Conservation (phyloP, 2,329 filamentous ascomycete genomes). For the Nemania sp. region DNA sequence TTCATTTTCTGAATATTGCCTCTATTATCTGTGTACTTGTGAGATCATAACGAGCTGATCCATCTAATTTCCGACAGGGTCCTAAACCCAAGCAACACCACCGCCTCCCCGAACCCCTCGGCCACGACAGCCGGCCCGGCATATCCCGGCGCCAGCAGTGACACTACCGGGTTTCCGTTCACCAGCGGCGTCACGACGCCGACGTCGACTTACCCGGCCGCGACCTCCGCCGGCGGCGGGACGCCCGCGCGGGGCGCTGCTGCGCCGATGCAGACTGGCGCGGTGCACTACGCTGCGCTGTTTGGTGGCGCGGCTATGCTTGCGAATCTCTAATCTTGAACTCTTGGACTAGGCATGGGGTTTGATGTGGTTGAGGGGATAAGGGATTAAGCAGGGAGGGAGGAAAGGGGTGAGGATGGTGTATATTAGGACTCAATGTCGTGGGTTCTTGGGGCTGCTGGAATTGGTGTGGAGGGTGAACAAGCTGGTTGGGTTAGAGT, state of each 20-base stretch:
- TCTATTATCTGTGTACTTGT: too few species aligned
- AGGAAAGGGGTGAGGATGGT: too few species aligned
- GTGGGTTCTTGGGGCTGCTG: too few species aligned
- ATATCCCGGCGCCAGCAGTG: constrained; percentile 57
- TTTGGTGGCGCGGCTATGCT: constrained; percentile 34
- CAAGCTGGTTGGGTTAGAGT: too few species aligned
- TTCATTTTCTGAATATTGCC: neutral
- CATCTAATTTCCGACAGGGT: constrained; percentile 45
- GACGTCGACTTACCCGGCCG: constrained; percentile 44
- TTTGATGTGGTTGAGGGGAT: too few species aligned
- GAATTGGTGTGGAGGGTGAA: too few species aligned
- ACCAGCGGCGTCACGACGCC: constrained; percentile 56
- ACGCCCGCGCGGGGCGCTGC: constrained; percentile 41
- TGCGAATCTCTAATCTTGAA: constrained; percentile 25
- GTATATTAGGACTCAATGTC: too few species aligned
- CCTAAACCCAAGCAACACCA: constrained; percentile 58
- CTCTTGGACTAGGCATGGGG: too few species aligned
- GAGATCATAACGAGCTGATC: neutral
- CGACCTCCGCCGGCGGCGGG: constrained; percentile 34
- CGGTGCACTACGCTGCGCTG: constrained; percentile 43
- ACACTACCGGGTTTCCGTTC: constrained; percentile 53
- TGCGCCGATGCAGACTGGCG: constrained; percentile 41
- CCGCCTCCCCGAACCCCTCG: constrained; percentile 46
- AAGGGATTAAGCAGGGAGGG: too few species aligned
- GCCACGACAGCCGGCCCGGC: constrained; percentile 53